A percentile compares a stretch with the other conserved stretches of the same genome.
Conservation (phyloP, 768 basidiomycete species). For the Trametes villosa region DNA sequence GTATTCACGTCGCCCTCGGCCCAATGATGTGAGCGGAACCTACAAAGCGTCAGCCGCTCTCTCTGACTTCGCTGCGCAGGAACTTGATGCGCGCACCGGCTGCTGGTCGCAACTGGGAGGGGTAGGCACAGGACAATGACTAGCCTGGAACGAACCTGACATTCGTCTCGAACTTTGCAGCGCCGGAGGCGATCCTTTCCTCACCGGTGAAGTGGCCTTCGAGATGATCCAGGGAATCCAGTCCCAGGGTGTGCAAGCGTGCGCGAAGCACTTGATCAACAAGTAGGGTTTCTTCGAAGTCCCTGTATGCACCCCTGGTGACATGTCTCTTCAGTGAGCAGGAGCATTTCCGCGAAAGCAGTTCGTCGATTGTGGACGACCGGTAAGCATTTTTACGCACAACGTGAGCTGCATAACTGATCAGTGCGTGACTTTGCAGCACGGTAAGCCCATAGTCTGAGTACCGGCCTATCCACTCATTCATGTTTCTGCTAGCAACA, state of each 20-base stretch:
- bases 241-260: constrained; percentile 78
- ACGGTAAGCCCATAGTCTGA: neutral
- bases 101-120: constrained; percentile 88
- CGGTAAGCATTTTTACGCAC: constrained; percentile 17
- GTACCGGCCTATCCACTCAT: neutral
- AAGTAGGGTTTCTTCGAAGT: constrained; percentile 14
- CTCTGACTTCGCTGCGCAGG: constrained; percentile 3
- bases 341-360: constrained; percentile 57
- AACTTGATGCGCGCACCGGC: constrained; percentile 38
- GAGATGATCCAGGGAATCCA: constrained; percentile 89
- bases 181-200: constrained; percentile 73
- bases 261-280: constrained; percentile 76
- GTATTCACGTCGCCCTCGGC: constrained; percentile 77
- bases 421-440: neutral
- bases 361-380: constrained; percentile 75
- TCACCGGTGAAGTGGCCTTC: constrained; percentile 73
- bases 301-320: neutral
- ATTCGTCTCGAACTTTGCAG: no score
- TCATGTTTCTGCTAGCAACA: constrained; percentile 47
- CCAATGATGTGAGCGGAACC: constrained; percentile 78
- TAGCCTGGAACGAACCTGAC: no score
- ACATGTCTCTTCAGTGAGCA: constrained; percentile 47
- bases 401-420: neutral
- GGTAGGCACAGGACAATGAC: constrained; percentile 42
- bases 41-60: neutral